These are phyloP conservation scores for Heliosperma pusillum DNA, from an alignment of 148 eudicot species.

Conservation along the genomic window DNA sequence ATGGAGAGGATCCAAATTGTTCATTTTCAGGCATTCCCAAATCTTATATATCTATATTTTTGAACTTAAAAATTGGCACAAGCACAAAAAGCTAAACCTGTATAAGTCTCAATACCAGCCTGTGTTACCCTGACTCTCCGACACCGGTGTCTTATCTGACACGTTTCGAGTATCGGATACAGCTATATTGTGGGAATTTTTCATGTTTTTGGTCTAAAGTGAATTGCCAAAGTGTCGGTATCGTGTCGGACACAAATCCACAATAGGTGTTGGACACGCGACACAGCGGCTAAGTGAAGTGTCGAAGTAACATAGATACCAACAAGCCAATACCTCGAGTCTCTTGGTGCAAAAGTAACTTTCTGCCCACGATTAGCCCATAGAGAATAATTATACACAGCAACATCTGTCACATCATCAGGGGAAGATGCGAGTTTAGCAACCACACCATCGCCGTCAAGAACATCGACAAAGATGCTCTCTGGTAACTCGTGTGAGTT, in stretches of 20 bases:
- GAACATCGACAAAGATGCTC: constrained; percentile 49
- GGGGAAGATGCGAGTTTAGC: constrained; percentile 47
- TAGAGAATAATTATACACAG: constrained; percentile 61
- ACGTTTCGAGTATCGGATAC: no score
- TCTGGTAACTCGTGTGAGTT: constrained; percentile 46
- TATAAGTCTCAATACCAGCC: constrained; percentile 9
- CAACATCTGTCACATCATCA: constrained; percentile 42
- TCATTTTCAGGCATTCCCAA: no score
- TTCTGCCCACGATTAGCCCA: constrained; percentile 85
- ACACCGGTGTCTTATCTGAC: no score
- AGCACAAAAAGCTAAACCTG: neutral
- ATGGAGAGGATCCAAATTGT: no score
- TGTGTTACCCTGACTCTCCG: no score
- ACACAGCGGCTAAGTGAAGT: no score
- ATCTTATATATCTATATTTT: neutral
- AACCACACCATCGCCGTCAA: constrained; percentile 40
- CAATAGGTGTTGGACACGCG: no score
- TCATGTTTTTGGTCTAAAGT: no score
- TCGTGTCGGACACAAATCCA: no score
- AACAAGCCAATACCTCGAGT: constrained; percentile 49
- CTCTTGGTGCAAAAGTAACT: constrained; percentile 62
- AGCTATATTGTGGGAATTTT: no score
- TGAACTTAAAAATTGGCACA: neutral
- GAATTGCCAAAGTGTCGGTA: no score
- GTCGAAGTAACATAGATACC: no score